Evolutionary conservation across 257 asterid species (phyloP), one percentile per base, ranked within the genome.

Genomic region (Phtheirospermum japonicum): DNA sequence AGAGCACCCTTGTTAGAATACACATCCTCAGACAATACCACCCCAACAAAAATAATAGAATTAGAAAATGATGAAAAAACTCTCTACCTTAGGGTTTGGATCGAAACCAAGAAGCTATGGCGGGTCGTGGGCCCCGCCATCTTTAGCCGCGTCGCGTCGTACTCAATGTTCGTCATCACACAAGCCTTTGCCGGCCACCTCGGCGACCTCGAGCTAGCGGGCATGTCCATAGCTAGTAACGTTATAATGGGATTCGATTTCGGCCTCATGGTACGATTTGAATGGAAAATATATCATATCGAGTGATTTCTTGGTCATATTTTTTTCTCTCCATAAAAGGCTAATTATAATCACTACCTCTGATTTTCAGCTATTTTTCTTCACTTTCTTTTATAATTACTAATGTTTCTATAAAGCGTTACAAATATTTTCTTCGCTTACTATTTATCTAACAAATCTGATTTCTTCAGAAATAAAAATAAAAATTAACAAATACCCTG

Each of bases 151-250:
- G 51, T 90, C 33, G 72, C 78, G 0, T 76, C 88, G 10, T 88
- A 79, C 68, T 80, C 96, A 69, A 88, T 84, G 95, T 79, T 79
- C 63, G 77, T 85, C 19, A 79, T 85, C 67, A 77, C 94, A 10
- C 96, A 83, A 62, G 95, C 96, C 59, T 87, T 84, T 71, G 92
- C 97, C 60, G 96, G 97, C 53, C 96, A 83, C 63, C 85, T 90
- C 4, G 96, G 97, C 13, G 91, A 90, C 59, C 83, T 83, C 20
- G 94, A 90, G 65, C 91, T 85, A 8, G 98, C 98, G 36, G 89
- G 94, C 62, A 76, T 90, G 82, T 77, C 96, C 52, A 82, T 90
- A 18, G 89, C 84, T 11, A 57, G 68, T 28, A 82, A 73, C 56
- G 96, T 90, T 65, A 26, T 90, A 60, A 11, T 80, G 7, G 98